Evolutionary conservation across 805 yeast genomes (phyloP).

Genomic region (Candida alai): DNA sequence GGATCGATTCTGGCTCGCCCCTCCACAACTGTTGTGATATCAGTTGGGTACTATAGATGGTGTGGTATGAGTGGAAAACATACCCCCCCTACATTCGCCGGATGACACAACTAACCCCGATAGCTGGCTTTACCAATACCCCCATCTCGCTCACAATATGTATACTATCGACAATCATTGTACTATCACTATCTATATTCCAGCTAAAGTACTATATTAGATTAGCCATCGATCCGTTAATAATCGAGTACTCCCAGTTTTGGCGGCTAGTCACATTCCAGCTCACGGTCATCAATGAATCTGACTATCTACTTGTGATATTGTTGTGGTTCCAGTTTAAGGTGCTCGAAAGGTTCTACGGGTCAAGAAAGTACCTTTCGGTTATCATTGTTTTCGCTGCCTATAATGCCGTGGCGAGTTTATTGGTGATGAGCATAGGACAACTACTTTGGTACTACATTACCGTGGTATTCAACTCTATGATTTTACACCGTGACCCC

Average conservation of each 20-base stretch:
- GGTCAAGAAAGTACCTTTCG: constrained; percentile 51
- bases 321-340: constrained; percentile 50
- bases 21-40: no score
- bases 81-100: no score
- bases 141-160: constrained; percentile 42
- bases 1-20: no score
- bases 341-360: constrained; percentile 54
- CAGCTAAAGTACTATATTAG: constrained; percentile 41
- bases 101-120: constrained; percentile 41
- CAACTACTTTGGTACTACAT: constrained; percentile 22
- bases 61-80: no score
- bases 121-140: constrained; percentile 38
- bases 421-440: constrained; percentile 40
- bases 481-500: constrained; percentile 5
- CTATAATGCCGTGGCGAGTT: constrained; percentile 44
- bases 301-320: constrained; percentile 47
- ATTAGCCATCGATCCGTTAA: constrained; percentile 50
- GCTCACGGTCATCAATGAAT: constrained; percentile 52
- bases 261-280: constrained; percentile 53
- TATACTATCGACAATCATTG: constrained; percentile 28
- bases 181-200: constrained; percentile 41
- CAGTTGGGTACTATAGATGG: no score
- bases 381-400: constrained; percentile 40
- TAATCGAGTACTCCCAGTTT: constrained; percentile 51
- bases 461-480: constrained; percentile 7